These are phyloP conservation scores for Boechera divaricarpa DNA, from an alignment of 345 rosid species.

Conservation along the genomic window DNA sequence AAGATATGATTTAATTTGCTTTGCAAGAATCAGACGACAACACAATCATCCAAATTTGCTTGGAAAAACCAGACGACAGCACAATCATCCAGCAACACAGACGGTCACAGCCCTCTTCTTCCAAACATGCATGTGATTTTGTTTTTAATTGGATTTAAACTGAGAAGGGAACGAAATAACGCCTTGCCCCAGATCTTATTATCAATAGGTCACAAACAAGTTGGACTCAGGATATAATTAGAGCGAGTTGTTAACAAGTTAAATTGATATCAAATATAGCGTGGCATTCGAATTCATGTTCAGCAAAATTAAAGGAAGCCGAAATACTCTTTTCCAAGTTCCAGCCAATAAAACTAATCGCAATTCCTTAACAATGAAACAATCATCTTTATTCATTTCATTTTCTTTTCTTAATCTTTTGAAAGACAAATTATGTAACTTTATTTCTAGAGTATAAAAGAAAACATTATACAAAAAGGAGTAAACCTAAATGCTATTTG, in stretches of 20 bases:
- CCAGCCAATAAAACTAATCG: neutral
- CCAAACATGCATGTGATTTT: too few species aligned
- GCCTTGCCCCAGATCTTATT: too few species aligned
- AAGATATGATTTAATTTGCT: too few species aligned
- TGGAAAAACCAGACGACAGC: too few species aligned
- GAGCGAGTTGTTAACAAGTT: neutral
- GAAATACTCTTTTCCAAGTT: neutral
- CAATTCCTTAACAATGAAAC: slow-evolving; percentile 36
- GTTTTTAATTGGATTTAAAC: too few species aligned
- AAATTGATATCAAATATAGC: neutral
- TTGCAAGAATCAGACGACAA: too few species aligned
- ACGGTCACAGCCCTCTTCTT: too few species aligned
- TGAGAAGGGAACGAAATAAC: too few species aligned
- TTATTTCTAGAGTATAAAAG: slow-evolving; percentile 37
- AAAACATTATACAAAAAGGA: slow-evolving; percentile 20
- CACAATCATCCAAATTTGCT: too few species aligned
- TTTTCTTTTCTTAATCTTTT: neutral
- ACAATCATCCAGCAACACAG: too few species aligned
- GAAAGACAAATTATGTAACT: slow-evolving; percentile 29
- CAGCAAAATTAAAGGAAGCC: neutral
- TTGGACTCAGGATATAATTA: neutral
- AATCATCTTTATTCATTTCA: slow-evolving; percentile 22
- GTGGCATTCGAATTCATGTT: neutral
- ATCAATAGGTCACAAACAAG: too few species aligned
- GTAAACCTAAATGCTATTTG: slow-evolving; percentile 39